Evolutionary conservation across 116 monocot genomes (phyloP).

Genomic region (Zostera marina): DNA sequence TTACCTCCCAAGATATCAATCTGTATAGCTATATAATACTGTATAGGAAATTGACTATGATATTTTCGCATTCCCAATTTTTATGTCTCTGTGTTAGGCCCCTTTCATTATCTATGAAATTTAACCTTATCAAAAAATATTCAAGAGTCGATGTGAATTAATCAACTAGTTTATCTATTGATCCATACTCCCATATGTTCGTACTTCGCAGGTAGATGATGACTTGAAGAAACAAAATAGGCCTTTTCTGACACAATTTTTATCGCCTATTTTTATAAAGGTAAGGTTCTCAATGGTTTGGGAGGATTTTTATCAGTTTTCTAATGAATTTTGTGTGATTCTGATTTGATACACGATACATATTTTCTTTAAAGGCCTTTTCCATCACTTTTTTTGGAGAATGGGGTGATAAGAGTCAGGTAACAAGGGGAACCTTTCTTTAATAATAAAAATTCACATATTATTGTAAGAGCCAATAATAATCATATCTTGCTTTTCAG

Average conservation of each 20-base stretch:
- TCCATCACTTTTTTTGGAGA: constrained; percentile 98
- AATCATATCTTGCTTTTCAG: constrained; percentile 19
- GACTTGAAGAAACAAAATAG: constrained; percentile 68
- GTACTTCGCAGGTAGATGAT: constrained; percentile 29
- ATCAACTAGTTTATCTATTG: not conserved
- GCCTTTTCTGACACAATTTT: constrained; percentile 54
- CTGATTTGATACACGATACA: not conserved
- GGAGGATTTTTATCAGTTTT: not conserved
- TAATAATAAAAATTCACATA: not conserved
- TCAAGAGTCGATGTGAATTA: no score
- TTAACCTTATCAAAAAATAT: no score
- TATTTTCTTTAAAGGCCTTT: constrained; percentile 48
- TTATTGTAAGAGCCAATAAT: not conserved
- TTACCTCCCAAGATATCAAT: no score
- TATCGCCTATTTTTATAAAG: constrained; percentile 88
- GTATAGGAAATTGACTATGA: no score
- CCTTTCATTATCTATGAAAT: no score
- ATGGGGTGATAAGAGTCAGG: constrained; percentile 99
- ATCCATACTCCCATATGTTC: not conserved
- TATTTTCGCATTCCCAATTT: no score
- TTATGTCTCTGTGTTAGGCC: no score
- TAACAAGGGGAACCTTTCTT: constrained; percentile 7
- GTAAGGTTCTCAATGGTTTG: constrained; percentile 9
- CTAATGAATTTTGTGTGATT: not conserved
- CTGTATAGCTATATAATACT: no score